phyloP scores from a whole-genome alignment of 2,329 filamentous ascomycete species.

The Ilyonectria destructans region DNA sequence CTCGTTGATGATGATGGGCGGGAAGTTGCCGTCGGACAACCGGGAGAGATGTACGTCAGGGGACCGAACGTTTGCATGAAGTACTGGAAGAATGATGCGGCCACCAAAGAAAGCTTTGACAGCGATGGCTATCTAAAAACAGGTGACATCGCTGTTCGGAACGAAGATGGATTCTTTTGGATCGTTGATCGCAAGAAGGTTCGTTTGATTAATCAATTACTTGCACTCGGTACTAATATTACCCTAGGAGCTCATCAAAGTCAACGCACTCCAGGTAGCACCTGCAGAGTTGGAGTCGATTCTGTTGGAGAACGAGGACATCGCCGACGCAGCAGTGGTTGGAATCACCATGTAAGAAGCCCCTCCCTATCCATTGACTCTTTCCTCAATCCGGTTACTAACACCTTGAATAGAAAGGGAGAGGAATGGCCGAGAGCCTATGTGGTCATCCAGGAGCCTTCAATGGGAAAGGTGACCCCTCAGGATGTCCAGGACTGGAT shows the following conservation, averaged over 20 bases:
- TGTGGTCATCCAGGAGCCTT: constrained; percentile 64
- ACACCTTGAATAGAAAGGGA: constrained; percentile 53
- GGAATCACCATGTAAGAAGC: constrained; percentile 64
- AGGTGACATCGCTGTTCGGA: constrained; percentile 69
- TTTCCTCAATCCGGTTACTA: background rate
- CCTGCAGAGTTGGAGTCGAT: constrained; percentile 72
- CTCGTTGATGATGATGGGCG: constrained; percentile 69
- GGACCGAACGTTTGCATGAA: constrained; percentile 73
- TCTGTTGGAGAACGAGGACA: constrained; percentile 65
- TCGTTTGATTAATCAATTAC: background rate
- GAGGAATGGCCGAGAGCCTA: constrained; percentile 71
- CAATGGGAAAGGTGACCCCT: constrained; percentile 62
- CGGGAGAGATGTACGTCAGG: constrained; percentile 69
- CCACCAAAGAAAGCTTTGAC: constrained; percentile 67
- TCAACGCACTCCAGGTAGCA: constrained; percentile 73
- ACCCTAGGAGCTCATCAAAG: constrained; percentile 71
- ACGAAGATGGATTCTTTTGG: constrained; percentile 65
- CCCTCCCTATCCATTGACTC: background rate
- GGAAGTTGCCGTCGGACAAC: constrained; percentile 63
- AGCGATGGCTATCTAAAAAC: constrained; percentile 72
- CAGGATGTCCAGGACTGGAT: constrained; percentile 68
- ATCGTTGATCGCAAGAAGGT: constrained; percentile 66
- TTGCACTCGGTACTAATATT: background rate
- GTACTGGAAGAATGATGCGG: constrained; percentile 72
- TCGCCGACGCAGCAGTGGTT: constrained; percentile 71